Evolutionary conservation across 2,329 filamentous ascomycete genomes (phyloP).

Genomic region (Pseudogymnoascus sp.): DNA sequence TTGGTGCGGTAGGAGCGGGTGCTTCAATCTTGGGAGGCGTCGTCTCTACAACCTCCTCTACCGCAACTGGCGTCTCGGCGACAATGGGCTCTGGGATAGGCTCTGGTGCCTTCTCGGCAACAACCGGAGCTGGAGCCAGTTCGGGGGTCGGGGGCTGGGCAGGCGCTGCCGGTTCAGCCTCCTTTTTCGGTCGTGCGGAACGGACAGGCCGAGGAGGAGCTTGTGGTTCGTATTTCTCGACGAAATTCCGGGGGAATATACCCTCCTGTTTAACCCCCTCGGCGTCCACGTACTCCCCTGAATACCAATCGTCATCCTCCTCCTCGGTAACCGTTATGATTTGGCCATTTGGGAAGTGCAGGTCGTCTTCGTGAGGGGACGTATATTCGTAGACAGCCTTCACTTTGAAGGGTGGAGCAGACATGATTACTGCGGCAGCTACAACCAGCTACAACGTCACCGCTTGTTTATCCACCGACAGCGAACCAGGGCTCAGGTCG

Average conservation of each 20-base stretch:
- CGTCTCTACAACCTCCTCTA: conserved; percentile 19
- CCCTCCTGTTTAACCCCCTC: conserved; percentile 69
- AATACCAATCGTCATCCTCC: conserved; percentile 92
- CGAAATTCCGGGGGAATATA: conserved; percentile 93
- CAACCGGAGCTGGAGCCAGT: conserved; percentile 16
- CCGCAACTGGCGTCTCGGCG: conserved; percentile 26
- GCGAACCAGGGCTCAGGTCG: conserved; percentile 6
- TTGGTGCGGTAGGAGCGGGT: conserved; percentile 29
- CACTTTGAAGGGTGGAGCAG: conserved; percentile 74
- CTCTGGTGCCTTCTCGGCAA: conserved; percentile 20
- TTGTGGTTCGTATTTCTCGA: conserved; percentile 88
- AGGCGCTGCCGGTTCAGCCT: conserved; percentile 30
- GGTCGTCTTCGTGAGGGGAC: conserved; percentile 89
- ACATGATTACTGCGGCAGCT: conserved; percentile 46
- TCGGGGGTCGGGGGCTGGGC: conserved; percentile 32
- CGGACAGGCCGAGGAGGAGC: conserved; percentile 80
- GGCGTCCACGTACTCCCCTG: conserved; percentile 75
- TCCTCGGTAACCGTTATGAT: conserved; percentile 89
- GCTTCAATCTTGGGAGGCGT: not conserved
- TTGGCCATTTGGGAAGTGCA: conserved; percentile 77
- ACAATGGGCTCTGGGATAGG: conserved; percentile 31
- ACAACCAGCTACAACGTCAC: conserved; percentile 7
- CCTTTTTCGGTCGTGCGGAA: conserved; percentile 57
- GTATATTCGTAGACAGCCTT: conserved; percentile 92
- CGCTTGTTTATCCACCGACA: conserved; percentile 8